Evolutionary conservation across 139 green algal genomes (phyloP).

Genomic region (Chlorella sp.): DNA sequence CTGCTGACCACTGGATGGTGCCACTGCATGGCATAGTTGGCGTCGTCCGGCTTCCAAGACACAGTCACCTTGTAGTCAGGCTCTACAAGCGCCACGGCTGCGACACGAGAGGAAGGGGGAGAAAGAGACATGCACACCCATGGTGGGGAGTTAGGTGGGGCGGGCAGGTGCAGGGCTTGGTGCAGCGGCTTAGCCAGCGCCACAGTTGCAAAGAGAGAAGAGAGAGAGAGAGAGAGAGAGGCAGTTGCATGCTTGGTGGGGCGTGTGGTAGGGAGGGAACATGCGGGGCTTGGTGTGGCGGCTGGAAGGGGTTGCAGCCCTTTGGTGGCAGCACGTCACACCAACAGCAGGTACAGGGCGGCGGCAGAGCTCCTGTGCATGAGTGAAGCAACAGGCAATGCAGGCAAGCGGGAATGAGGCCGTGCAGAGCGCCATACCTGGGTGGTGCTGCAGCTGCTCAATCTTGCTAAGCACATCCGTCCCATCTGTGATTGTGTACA

Average conservation of each 20-base stretch:
- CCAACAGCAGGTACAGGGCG: too few relatives aligned
- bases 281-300: too few relatives aligned
- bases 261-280: too few relatives aligned
- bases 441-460: conserved; percentile 31
- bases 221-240: neutral
- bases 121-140: neutral
- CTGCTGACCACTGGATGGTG: conserved; percentile 32
- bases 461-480: conserved; percentile 39
- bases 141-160: neutral
- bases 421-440: too few relatives aligned
- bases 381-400: neutral
- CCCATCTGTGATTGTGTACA: conserved; percentile 43
- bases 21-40: conserved; percentile 42
- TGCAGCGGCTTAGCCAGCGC: conserved; percentile 35
- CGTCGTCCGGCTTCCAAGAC: conserved; percentile 33
- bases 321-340: too few relatives aligned
- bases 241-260: neutral
- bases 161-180: too few relatives aligned
- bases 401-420: too few relatives aligned
- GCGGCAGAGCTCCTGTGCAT: too few relatives aligned
- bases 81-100: conserved; percentile 41
- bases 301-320: too few relatives aligned
- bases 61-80: conserved; percentile 45
- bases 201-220: conserved; percentile 44
- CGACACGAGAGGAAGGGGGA: too few relatives aligned